Conservation (phyloP, 805 yeast genomes). For the Lachancea nothofagi region DNA sequence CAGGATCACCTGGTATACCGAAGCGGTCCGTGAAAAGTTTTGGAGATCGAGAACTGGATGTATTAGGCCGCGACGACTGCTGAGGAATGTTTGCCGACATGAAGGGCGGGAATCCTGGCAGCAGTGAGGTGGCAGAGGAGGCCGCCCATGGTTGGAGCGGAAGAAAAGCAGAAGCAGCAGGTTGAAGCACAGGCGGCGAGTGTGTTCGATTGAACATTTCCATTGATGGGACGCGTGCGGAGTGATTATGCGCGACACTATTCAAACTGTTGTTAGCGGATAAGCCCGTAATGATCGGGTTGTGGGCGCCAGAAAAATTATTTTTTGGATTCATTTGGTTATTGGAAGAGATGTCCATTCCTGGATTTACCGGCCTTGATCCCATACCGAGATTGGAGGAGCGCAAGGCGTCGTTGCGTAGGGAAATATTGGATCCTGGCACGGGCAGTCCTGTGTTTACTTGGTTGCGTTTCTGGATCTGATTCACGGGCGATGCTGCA, state of each 20-base stretch:
- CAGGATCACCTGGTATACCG: constrained; percentile 3
- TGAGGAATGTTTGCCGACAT: constrained; percentile 5
- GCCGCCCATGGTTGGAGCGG: constrained; percentile 7
- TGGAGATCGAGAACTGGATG: constrained; percentile 1
- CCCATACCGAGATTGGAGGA: no score
- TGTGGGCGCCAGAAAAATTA: background rate
- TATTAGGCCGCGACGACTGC: constrained; percentile 5
- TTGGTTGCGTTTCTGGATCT: constrained; percentile 7
- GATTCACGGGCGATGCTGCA: constrained; percentile 3
- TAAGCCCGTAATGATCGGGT: background rate
- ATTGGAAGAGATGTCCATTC: no score
- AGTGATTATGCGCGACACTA: background rate
- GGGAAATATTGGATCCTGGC: no score
- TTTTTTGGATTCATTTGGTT: no score
- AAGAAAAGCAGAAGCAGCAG: constrained; percentile 2
- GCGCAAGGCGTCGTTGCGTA: background rate
- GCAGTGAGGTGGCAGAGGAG: constrained; percentile 1
- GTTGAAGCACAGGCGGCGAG: background rate
- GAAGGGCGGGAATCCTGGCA: constrained; percentile 7
- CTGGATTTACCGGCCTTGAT: no score
- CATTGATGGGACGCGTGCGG: constrained; percentile 4
- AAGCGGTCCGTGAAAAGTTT: constrained; percentile 5
- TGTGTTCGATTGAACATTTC: constrained; percentile 2
- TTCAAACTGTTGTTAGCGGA: background rate
- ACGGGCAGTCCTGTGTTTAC: constrained; percentile 5